Evolutionary conservation across 495 filamentous ascomycete genomes (phyloP).

Genomic region (Penicillium taxi): DNA sequence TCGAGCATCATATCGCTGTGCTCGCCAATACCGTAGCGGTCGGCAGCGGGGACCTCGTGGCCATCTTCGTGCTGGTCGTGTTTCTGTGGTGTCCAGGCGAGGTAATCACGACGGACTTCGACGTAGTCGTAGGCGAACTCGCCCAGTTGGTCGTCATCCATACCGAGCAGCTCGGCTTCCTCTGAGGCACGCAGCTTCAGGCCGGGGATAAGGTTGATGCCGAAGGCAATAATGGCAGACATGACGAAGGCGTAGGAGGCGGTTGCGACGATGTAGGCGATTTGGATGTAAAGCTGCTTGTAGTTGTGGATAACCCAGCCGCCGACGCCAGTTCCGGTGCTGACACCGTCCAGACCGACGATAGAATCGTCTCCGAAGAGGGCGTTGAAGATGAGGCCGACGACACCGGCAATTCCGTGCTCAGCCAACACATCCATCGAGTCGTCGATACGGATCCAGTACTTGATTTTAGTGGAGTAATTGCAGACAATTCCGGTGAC

Average conservation of each 20-base stretch:
- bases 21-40: constrained; percentile 74
- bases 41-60: constrained; percentile 55
- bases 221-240: constrained; percentile 72
- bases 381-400: constrained; percentile 88
- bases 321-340: constrained; percentile 60
- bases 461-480: constrained; percentile 95
- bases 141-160: constrained; percentile 98
- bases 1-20: constrained; percentile 67
- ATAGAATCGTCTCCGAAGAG: constrained; percentile 84
- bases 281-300: constrained; percentile 81
- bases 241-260: constrained; percentile 76
- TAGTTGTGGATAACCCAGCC: constrained; percentile 88
- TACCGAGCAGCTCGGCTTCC: constrained; percentile 94
- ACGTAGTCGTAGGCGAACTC: constrained; percentile 99
- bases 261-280: constrained; percentile 77
- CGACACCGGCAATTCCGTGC: constrained; percentile 89
- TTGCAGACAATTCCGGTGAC: constrained; percentile 83
- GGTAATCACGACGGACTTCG: constrained; percentile 93
- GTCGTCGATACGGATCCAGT: constrained; percentile 90
- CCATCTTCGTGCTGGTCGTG: constrained; percentile 52
- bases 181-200: constrained; percentile 86
- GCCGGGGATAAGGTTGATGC: constrained; percentile 81
- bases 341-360: constrained; percentile 89
- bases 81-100: constrained; percentile 91
- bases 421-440: constrained; percentile 97